Evolutionary conservation across 306 rosid genomes (phyloP), one percentile per base, ranked within the genome.

Genomic region (Prinsepia uniflora): DNA sequence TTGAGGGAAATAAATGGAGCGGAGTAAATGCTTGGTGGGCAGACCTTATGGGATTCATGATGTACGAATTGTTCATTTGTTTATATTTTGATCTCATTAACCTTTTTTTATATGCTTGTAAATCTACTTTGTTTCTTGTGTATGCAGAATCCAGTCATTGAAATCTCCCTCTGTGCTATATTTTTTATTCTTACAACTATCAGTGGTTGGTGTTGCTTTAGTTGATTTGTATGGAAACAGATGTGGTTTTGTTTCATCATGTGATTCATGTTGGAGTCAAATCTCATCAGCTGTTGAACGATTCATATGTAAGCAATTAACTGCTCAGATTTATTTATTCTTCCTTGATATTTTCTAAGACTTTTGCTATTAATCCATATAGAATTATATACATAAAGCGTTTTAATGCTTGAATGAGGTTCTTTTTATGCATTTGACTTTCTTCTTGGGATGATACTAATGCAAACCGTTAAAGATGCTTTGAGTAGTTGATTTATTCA

Each of bases 141-240:
- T 68, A 42, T 71, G 91, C 96, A 95, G 99, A 84, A 69, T 88
- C 75, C 85, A 85, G 80, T 85, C 96, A 63, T 87, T 92, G 99
- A 86, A 75, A 76, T 87, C 89, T 63, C 96, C 97, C 53, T 71
- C 78, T 73, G 87, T 81, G 75, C 75, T 88, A 72, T 94, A 86
- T 82, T 84, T 86, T 78, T 76, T 91, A 85, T 85, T 79, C 56
- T 75, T 84, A n/a, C 99, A 91, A 80, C 80, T 91, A 71, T 84
- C 85, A 62, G 86, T 79, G 55, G 83, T 78, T 63, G 79, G 81
- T 75, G 89, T 86, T 82, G 88, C 95, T 65, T 74, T 83, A 71
- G 67, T 86, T 85, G 97, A 91, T 72, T 83, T 91, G 79, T 81
- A 73, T 46, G 82, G 87, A 79, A 86, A 73, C 79, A 89, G 87